These are phyloP conservation scores for Russula vinacea DNA, from an alignment of 768 basidiomycete genomes.

Conservation along the genomic window DNA sequence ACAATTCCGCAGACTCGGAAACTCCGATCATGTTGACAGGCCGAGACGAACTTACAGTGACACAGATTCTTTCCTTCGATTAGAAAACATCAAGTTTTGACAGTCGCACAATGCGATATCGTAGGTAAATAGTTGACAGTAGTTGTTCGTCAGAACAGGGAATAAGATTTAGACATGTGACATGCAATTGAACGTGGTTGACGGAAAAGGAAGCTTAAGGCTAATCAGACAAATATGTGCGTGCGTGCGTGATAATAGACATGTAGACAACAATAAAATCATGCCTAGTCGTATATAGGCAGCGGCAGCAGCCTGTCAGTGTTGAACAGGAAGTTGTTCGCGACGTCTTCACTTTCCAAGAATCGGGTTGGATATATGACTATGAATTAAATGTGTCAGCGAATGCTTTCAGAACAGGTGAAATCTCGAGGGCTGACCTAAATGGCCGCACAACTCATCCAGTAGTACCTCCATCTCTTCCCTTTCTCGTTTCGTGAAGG, in stretches of 20 bases:
- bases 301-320: constrained; percentile 76
- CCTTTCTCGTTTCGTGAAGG: constrained; percentile 78
- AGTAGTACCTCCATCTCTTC: constrained; percentile 88
- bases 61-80: background rate
- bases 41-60: background rate
- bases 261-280: background rate
- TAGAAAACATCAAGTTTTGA: background rate
- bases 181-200: background rate
- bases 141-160: background rate
- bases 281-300: constrained; percentile 61
- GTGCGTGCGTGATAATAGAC: background rate
- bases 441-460: constrained; percentile 73
- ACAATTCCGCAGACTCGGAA: background rate
- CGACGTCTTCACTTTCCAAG: constrained; percentile 87
- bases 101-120: background rate
- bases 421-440: constrained; percentile 53
- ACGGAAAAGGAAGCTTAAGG: background rate
- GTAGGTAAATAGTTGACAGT: background rate
- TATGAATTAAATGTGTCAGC: constrained; percentile 35
- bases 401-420: background rate
- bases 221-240: background rate
- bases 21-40: background rate
- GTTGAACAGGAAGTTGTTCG: constrained; percentile 92
- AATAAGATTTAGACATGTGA: background rate
- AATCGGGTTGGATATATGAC: constrained; percentile 84